These are phyloP conservation scores for Irpex sp. DNA, from an alignment of 1,284 basidiomycete genomes.

Conservation along the genomic window DNA sequence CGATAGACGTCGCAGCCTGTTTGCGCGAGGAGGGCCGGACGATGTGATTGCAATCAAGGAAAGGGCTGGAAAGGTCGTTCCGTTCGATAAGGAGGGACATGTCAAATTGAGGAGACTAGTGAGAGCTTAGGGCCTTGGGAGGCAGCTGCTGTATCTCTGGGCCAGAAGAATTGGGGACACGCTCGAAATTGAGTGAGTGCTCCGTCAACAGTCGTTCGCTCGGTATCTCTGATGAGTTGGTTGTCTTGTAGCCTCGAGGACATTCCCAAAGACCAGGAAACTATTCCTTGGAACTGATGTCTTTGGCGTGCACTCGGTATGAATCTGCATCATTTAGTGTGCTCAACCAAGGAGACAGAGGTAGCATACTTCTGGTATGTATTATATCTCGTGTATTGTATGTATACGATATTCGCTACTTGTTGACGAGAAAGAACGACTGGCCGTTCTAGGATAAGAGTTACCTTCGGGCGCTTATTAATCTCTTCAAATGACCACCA, in stretches of 20 bases:
- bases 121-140: not conserved
- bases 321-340: no score
- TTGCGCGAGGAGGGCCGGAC: not conserved
- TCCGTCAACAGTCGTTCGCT: no score
- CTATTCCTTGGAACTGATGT: not conserved
- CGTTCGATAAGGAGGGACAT: not conserved
- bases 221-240: not conserved
- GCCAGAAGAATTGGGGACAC: not conserved
- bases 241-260: not conserved
- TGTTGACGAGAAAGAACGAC: no score
- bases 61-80: not conserved
- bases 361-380: no score
- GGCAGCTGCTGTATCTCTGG: not conserved
- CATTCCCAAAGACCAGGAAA: not conserved
- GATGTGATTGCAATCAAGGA: not conserved
- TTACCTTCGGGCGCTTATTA: no score
- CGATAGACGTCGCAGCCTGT: not conserved
- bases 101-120: not conserved
- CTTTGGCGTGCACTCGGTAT: no score
- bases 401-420: no score
- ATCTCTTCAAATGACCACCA: no score
- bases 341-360: no score
- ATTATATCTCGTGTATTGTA: no score
- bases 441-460: no score
- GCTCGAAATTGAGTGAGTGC: not conserved